Evolutionary conservation across 768 basidiomycete species (phyloP), one percentile per base, ranked within the genome.

Genomic region (Rhodotorula taiwanensis): DNA sequence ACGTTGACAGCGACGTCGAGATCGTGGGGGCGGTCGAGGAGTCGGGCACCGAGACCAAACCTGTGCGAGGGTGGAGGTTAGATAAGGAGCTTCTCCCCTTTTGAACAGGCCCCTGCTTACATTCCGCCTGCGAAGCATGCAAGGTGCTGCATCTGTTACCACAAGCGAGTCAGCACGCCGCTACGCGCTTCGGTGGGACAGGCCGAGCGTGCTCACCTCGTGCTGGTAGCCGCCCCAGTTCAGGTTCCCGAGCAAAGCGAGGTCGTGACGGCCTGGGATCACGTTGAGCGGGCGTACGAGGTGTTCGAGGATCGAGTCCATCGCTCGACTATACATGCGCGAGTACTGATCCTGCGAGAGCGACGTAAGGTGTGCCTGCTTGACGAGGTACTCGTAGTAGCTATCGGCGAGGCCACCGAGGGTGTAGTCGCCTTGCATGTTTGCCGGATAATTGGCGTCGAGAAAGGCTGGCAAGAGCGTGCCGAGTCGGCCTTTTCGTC

Each of bases 61-160:
- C 52, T 64, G 50, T 23, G 27, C 25, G 9, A 5, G 28, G 30
- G 13, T 9, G 1, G 34, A 54, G 36, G n/a, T n/a, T n/a, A n/a
- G n/a, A n/a, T n/a, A n/a, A n/a, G n/a, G n/a, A n/a, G n/a, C n/a
- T n/a, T n/a, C n/a, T n/a, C n/a, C n/a, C n/a, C n/a, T n/a, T n/a
- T 18, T 14, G 31, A 30, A 47, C 4, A 47, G 25, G 45, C 11
- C 15, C 47, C 48, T 9, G 20, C 55, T 42, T 34, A 63, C 78
- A 79, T 79, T 0, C 73, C 79, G 14, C 78, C 77, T 6, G 76
- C 76, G 65, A 77, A 79, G 65, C 76, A 77, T 0, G 76, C 75
- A 15, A 69, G 31, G 44, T 69, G 68, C 51, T 62, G 64, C 30
- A 64, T 27, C 33, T 52, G 52, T 9, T 13, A n/a, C n/a, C n/a